Evolutionary conservation across 2,329 filamentous ascomycete species (phyloP).

Genomic region (Dothiorella sarmentorum): DNA sequence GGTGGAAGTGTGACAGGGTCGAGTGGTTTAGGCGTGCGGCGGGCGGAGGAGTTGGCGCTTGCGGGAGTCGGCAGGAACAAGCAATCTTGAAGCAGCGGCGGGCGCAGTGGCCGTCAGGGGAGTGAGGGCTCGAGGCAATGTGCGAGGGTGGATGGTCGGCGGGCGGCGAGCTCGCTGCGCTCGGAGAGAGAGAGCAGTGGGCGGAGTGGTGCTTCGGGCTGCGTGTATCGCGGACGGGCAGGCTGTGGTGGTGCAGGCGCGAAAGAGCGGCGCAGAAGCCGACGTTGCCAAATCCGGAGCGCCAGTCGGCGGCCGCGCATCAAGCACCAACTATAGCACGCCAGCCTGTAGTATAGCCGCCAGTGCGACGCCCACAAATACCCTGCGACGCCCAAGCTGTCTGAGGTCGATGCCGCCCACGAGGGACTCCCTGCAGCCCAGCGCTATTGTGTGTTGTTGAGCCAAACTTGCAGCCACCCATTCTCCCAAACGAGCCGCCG

Average conservation of each 20-base stretch:
- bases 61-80: conserved; percentile 11
- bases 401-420: conserved; percentile 7
- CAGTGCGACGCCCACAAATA: conserved; percentile 12
- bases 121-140: not conserved
- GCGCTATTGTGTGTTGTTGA: not conserved
- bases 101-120: conserved; percentile 2
- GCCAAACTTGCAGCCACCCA: not conserved
- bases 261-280: conserved; percentile 1
- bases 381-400: conserved; percentile 9
- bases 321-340: conserved; percentile 14
- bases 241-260: conserved; percentile 10
- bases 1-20: conserved; percentile 2
- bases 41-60: conserved; percentile 11
- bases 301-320: conserved; percentile 11
- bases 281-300: conserved; percentile 11
- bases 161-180: not conserved
- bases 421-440: conserved; percentile 1
- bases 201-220: not conserved
- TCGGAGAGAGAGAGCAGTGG: too few relatives aligned
- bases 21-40: not conserved
- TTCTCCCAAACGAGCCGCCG: not conserved
- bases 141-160: not conserved
- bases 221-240: conserved; percentile 2
- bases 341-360: conserved; percentile 8
- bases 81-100: not conserved